phyloP scores from a whole-genome alignment of 495 filamentous ascomycete genomes.

The Aspergillus sclerotioniger region DNA sequence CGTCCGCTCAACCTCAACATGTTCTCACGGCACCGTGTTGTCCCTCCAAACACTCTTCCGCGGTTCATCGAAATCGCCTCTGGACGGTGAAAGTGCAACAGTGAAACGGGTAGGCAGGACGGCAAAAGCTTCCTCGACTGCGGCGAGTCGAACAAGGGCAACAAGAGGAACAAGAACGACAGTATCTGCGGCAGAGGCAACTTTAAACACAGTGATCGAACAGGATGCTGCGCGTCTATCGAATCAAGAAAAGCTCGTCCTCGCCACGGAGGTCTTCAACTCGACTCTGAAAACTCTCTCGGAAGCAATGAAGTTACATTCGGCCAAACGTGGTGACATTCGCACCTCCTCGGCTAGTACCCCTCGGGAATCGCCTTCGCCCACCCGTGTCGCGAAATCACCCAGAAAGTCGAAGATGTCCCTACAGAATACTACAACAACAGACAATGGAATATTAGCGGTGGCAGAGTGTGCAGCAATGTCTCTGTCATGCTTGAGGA shows the following conservation, averaged over 20 bases:
- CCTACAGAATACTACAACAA: conserved; percentile 16
- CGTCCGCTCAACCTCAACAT: conserved; percentile 48
- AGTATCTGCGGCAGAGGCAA: conserved; percentile 20
- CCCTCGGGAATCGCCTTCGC: conserved; percentile 51
- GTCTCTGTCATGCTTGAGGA: conserved; percentile 68
- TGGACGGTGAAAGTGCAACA: conserved; percentile 24
- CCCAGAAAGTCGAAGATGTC: conserved; percentile 28
- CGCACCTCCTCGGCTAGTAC: conserved; percentile 19
- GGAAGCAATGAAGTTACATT: conserved; percentile 60
- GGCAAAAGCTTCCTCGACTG: conserved; percentile 23
- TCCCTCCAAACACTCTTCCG: conserved; percentile 48
- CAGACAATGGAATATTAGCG: conserved; percentile 34
- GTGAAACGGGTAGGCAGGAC: conserved; percentile 15
- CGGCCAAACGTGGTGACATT: conserved; percentile 16
- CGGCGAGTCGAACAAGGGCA: conserved; percentile 35
- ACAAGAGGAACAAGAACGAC: conserved; percentile 38
- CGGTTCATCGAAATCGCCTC: conserved; percentile 21
- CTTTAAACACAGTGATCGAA: conserved; percentile 30
- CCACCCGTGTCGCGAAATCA: conserved; percentile 52
- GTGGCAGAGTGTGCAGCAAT: conserved; percentile 73
- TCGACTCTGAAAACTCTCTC: conserved; percentile 67
- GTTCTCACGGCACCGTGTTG: conserved; percentile 45
- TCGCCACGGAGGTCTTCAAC: conserved; percentile 85
- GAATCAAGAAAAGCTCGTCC: conserved; percentile 59
- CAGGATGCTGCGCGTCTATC: conserved; percentile 45